Evolutionary conservation across 2,329 filamentous ascomycete species (phyloP).

Genomic region (Tetracladium maxilliforme): DNA sequence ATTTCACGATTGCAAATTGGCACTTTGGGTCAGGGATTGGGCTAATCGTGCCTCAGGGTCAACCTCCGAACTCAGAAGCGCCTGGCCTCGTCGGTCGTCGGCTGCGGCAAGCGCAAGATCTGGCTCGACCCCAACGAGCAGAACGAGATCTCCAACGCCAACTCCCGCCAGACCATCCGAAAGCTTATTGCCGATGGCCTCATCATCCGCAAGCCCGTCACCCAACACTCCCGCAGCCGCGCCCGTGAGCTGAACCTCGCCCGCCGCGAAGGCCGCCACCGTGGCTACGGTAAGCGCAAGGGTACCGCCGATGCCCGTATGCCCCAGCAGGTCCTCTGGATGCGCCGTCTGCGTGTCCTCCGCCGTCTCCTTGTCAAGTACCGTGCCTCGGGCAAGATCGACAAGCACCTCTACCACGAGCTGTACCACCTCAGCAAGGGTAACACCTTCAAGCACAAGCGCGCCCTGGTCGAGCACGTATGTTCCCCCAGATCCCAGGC

Average conservation of each 20-base stretch:
- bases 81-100: conserved; percentile 95
- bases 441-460: conserved; percentile 99
- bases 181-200: conserved; percentile 99
- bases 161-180: conserved; percentile 99
- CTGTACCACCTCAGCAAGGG: conserved; percentile 99
- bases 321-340: conserved; percentile 98
- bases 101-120: conserved; percentile 99
- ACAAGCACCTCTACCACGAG: conserved; percentile 99
- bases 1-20: too few species aligned
- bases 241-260: conserved; percentile 91
- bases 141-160: conserved; percentile 99
- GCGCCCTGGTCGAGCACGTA: conserved; percentile 99
- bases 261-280: conserved; percentile 90
- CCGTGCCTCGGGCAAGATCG: conserved; percentile 98
- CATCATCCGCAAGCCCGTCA: conserved; percentile 99
- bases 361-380: conserved; percentile 99
- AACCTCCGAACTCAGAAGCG: conserved; percentile 99
- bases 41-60: too few species aligned
- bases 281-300: conserved; percentile 99
- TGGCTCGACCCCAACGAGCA: conserved; percentile 99
- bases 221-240: conserved; percentile 97
- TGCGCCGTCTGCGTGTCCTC: conserved; percentile 98
- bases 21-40: too few species aligned
- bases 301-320: conserved; percentile 99
- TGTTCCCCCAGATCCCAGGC: conserved; percentile 30